These are phyloP conservation scores for Pseudopithomyces maydicus DNA, from an alignment of 2,329 filamentous ascomycete genomes.

Conservation along the genomic window DNA sequence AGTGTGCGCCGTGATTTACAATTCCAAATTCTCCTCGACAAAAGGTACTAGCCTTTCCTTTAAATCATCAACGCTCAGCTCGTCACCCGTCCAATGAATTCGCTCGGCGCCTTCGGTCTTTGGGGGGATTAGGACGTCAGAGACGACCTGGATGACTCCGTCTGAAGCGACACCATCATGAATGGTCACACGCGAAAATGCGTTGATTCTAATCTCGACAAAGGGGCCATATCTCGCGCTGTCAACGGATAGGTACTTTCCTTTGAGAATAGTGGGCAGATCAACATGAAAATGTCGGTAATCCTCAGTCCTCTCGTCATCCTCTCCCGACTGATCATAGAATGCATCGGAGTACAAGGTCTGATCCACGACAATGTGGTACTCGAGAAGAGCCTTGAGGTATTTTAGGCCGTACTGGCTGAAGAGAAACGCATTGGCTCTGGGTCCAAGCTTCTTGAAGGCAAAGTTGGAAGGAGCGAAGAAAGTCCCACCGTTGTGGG, in stretches of 20 bases:
- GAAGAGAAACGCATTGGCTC: conserved; percentile 84
- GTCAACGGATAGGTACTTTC: conserved; percentile 71
- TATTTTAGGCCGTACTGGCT: conserved; percentile 74
- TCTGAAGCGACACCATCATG: conserved; percentile 76
- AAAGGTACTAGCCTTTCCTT: conserved; percentile 55
- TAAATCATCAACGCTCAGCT: conserved; percentile 65
- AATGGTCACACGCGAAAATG: conserved; percentile 67
- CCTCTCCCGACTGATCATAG: conserved; percentile 59
- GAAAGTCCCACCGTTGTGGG: conserved; percentile 70
- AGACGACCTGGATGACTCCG: conserved; percentile 81
- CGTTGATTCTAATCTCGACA: conserved; percentile 76
- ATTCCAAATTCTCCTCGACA: conserved; percentile 37
- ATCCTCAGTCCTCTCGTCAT: conserved; percentile 21
- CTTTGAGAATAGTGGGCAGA: conserved; percentile 72
- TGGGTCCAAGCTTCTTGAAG: conserved; percentile 74
- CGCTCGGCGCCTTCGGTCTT: conserved; percentile 52
- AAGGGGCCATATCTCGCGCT: conserved; percentile 71
- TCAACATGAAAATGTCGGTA: conserved; percentile 66
- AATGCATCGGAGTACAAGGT: conserved; percentile 85
- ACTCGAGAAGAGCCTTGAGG: conserved; percentile 76
- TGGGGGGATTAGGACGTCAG: conserved; percentile 76
- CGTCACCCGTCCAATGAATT: conserved; percentile 50
- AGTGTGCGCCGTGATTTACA: conserved; percentile 22
- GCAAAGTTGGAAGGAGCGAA: conserved; percentile 83
- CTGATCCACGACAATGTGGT: conserved; percentile 74